These are phyloP conservation scores for Emergomyces africanus DNA, from an alignment of 2,329 filamentous ascomycete species.

Conservation along the genomic window DNA sequence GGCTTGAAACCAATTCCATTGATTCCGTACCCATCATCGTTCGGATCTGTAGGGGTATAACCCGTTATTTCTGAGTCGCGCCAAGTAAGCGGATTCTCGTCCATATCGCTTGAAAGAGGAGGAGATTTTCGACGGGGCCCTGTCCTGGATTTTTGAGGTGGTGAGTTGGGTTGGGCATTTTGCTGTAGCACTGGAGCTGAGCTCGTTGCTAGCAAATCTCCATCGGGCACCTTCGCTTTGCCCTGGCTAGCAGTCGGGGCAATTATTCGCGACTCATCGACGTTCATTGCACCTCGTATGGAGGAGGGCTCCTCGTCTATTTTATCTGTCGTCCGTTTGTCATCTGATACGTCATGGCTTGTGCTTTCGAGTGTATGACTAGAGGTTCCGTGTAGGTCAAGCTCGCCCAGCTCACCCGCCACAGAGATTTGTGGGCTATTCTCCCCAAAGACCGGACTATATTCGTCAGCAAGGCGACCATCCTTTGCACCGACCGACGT, in stretches of 20 bases:
- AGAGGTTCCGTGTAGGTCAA: conserved; percentile 23
- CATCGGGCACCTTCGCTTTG: background rate
- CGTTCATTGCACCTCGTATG: background rate
- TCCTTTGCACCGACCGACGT: conserved; percentile 22
- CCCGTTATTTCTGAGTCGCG: conserved; percentile 51
- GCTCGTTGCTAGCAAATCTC: conserved; percentile 3
- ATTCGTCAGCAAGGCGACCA: conserved; percentile 19
- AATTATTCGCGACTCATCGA: background rate
- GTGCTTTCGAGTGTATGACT: background rate
- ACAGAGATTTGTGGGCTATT: conserved; percentile 26
- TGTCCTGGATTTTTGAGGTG: conserved; percentile 18
- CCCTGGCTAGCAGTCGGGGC: background rate
- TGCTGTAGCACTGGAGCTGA: conserved; percentile 11
- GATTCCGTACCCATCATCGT: conserved; percentile 50
- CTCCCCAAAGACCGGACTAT: conserved; percentile 17
- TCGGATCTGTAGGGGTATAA: conserved; percentile 42
- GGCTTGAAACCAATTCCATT: conserved; percentile 53
- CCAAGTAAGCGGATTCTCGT: conserved; percentile 35
- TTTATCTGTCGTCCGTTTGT: background rate
- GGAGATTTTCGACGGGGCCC: conserved; percentile 22
- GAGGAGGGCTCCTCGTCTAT: background rate
- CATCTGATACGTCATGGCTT: background rate
- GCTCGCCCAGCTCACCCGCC: conserved; percentile 26
- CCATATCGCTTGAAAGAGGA: conserved; percentile 16
- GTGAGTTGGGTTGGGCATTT: conserved; percentile 12